Base-by-base conservation (phyloP, 2,329 filamentous ascomycete genomes). In the Graphiopsis chlorocephala region DNA sequence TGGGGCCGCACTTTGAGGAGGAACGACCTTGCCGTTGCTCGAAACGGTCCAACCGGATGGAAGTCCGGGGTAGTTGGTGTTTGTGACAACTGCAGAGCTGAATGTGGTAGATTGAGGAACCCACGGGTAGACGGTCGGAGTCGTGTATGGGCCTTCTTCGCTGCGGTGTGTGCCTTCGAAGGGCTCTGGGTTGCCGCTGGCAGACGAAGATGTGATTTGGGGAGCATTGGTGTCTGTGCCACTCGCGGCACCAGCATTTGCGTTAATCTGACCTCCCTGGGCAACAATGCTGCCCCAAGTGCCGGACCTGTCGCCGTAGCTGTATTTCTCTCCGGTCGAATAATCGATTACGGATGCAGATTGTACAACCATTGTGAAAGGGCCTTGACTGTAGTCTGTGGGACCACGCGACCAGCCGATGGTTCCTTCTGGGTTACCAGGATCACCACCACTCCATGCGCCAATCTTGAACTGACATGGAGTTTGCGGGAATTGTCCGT, bases 401-500 rank as follows among this genome's bases (percentile, higher is more conserved):
- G 86, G 84, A 15, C 95, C 95, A 63, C 90, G 86, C 64, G 95
- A 91, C 95, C 95, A 99, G 69, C 87, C 83, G 72, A 98, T 92
- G 17, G 94, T 98, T 65, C 95, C 95, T 15, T 84, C 77, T 0
- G 88, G 74, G 77, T 98, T 97, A 29, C 83, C 83, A 0, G 92
- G 79, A 77, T 98, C 95, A 71, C 95, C 95, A 73, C 93, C 95
- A 61, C 92, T 88, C 95, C 95, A 99, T 64, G 90, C 83, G 66
- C 95, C 95, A 72, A 98, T 88, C 79, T 94, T 96, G 79, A 98
- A 81, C 79, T 93, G 90, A 92, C 97, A 97, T 4, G 95, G 95
- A 0, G 93, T 93, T 80, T 99, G 95, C 8, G 95, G 95, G 75
- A 96, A 99, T 78, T 96, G 91, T 63, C 82, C 75, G 67, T 89